Percentiles rank a stretch among this genome's conserved stretches.
phyloP scores from a whole-genome alignment of 106 monocot species.

The Chionographis japonica region DNA sequence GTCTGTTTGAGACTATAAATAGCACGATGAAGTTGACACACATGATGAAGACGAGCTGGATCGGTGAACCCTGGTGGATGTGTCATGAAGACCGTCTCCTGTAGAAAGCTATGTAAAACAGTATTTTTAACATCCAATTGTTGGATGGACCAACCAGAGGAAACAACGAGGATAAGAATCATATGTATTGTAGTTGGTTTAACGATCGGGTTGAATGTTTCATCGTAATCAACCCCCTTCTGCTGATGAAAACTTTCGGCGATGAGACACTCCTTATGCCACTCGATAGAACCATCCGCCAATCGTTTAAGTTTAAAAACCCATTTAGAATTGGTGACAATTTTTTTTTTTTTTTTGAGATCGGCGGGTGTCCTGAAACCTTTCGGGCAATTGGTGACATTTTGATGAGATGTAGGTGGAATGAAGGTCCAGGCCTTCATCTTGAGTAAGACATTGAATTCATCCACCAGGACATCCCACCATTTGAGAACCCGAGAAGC shows the following conservation, averaged over 20 bases:
- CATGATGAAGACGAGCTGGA: background rate
- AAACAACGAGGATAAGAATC: background rate
- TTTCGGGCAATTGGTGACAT: too few relatives aligned
- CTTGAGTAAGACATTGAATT: background rate
- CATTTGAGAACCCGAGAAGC: background rate
- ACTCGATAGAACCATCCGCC: conserved; percentile 1
- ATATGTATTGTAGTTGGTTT: conserved; percentile 3
- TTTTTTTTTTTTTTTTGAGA: too few relatives aligned
- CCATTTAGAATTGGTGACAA: too few relatives aligned
- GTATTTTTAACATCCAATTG: conserved; percentile 18
- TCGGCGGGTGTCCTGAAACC: too few relatives aligned
- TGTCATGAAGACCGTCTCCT: background rate
- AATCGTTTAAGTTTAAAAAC: background rate
- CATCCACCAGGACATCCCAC: background rate
- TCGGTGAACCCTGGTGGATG: conserved; percentile 12
- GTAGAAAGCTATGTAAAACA: conserved; percentile 1
- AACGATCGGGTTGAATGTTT: conserved; percentile 10
- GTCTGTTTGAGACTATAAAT: conserved; percentile 21
- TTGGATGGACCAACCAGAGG: background rate
- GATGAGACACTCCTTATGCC: background rate
- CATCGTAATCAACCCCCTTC: background rate
- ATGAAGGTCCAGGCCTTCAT: background rate
- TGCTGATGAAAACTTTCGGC: background rate
- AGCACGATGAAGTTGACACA: conserved; percentile 11
- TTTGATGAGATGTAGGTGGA: background rate